Percentiles rank a stretch among this genome's conserved stretches.
Evolutionary conservation across 805 yeast species (phyloP).

Genomic region (Lipomyces sp.): DNA sequence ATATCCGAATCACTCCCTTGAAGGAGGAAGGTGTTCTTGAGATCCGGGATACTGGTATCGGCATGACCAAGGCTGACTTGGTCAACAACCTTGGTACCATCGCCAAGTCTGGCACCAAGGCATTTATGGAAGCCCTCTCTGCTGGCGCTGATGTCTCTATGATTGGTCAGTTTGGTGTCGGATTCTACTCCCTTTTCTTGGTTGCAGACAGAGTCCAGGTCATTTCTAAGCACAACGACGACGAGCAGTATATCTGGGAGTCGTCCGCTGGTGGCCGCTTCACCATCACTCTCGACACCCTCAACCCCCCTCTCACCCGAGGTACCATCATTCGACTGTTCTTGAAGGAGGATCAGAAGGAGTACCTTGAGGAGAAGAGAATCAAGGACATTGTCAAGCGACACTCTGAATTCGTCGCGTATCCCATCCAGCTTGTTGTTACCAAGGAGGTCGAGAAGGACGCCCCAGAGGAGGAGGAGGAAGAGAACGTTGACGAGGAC

Average conservation of each 20-base stretch:
- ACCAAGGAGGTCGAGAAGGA: conserved; percentile 99
- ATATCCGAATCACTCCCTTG: conserved; percentile 95
- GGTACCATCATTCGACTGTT: conserved; percentile 95
- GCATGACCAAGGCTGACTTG: conserved; percentile 99
- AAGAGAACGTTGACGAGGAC: conserved; percentile 61
- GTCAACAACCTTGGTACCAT: conserved; percentile 99
- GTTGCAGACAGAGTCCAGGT: conserved; percentile 99
- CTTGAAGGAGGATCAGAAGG: conserved; percentile 98
- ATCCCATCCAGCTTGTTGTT: conserved; percentile 98
- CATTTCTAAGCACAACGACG: conserved; percentile 97
- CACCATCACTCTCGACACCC: conserved; percentile 89
- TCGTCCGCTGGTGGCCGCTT: conserved; percentile 99
- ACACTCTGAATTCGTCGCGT: conserved; percentile 98
- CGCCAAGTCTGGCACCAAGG: conserved; percentile 99
- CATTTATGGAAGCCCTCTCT: conserved; percentile 98
- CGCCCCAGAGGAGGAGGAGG: conserved; percentile 79
- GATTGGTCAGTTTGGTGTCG: conserved; percentile 99
- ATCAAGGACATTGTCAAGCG: conserved; percentile 99
- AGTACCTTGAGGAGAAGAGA: conserved; percentile 98
- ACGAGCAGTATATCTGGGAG: conserved; percentile 99
- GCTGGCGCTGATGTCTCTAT: conserved; percentile 99
- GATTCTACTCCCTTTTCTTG: conserved; percentile 98
- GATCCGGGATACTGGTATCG: conserved; percentile 99
- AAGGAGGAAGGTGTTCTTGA: conserved; percentile 94
- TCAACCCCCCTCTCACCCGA: conserved; percentile 84